Conservation (phyloP, 2,329 filamentous ascomycete genomes). For the Colletotrichum sidae region DNA sequence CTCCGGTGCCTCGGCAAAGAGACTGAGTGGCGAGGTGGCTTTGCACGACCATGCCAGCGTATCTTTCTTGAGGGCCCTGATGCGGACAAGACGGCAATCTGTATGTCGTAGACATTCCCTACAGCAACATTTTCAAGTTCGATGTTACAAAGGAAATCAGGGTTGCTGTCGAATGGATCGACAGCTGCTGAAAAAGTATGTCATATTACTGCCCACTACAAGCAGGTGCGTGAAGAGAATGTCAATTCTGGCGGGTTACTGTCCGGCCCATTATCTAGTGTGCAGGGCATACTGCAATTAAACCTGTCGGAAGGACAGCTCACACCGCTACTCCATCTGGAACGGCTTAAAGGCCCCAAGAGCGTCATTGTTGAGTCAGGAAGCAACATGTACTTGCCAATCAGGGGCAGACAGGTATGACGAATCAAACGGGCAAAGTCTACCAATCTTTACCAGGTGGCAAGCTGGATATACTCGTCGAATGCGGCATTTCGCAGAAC, state of each 20-base stretch:
- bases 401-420: slow-evolving; percentile 57
- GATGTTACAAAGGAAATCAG: slow-evolving; percentile 43
- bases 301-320: slow-evolving; percentile 45
- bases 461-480: slow-evolving; percentile 50
- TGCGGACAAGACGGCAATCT: slow-evolving; percentile 47
- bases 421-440: slow-evolving; percentile 53
- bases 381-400: slow-evolving; percentile 57
- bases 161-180: slow-evolving; percentile 50
- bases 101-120: slow-evolving; percentile 53
- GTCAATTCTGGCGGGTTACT: no score
- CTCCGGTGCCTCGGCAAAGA: slow-evolving; percentile 46
- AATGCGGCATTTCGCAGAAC: slow-evolving; percentile 54
- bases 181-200: slow-evolving; percentile 47
- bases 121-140: slow-evolving; percentile 52
- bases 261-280: no score
- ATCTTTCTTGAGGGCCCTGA: slow-evolving; percentile 56
- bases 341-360: slow-evolving; percentile 57
- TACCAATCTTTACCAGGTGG: slow-evolving; percentile 50
- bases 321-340: slow-evolving; percentile 50
- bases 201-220: slow-evolving; percentile 47
- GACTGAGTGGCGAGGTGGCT: slow-evolving; percentile 54
- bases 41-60: slow-evolving; percentile 47
- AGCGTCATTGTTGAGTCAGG: slow-evolving; percentile 53
- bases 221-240: no score
- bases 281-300: slow-evolving; percentile 51